Percentiles rank a stretch among this genome's conserved stretches.
Conservation (phyloP, 2,329 filamentous ascomycete species). For the Colletotrichum somersetense region DNA sequence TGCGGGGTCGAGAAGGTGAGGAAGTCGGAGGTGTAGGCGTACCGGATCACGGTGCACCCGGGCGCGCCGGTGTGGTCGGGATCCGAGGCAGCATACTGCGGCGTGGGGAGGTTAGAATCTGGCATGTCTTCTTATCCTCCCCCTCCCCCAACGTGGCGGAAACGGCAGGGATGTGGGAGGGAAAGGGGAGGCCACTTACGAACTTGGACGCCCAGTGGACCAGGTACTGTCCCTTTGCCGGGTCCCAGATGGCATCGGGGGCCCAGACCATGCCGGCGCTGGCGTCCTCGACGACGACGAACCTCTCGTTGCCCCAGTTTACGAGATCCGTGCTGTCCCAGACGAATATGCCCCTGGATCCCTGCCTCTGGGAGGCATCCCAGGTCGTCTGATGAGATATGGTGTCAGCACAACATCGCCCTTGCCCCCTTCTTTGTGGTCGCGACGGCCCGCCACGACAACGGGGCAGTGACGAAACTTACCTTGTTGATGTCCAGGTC, state of each 20-base stretch:
- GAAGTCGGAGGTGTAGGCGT: slow-evolving; percentile 68
- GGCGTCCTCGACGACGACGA: slow-evolving; percentile 64
- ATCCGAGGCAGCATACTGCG: slow-evolving; percentile 61
- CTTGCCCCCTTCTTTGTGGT: too few relatives aligned
- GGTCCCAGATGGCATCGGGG: slow-evolving; percentile 48
- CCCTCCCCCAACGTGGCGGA: too few relatives aligned
- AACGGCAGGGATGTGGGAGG: too few relatives aligned
- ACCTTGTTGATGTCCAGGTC: slow-evolving; percentile 65
- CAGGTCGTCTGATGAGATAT: slow-evolving; percentile 58
- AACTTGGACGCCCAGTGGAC: slow-evolving; percentile 63
- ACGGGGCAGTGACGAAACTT: neutral
- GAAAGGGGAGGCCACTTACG: slow-evolving; percentile 46
- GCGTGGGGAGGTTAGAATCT: neutral
- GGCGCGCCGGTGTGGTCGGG: slow-evolving; percentile 61
- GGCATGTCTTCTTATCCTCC: neutral
- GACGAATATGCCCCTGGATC: slow-evolving; percentile 65
- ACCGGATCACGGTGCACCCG: slow-evolving; percentile 61
- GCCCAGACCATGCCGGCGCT: slow-evolving; percentile 71
- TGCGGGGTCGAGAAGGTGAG: slow-evolving; percentile 62
- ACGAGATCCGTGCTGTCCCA: slow-evolving; percentile 67
- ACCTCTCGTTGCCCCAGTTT: slow-evolving; percentile 61
- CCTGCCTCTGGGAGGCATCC: slow-evolving; percentile 64
- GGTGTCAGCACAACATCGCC: neutral
- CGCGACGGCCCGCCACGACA: too few relatives aligned
- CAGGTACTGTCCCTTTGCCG: slow-evolving; percentile 53